Base-by-base conservation (phyloP, 257 asterid species). In the Penstemon barbatus region DNA sequence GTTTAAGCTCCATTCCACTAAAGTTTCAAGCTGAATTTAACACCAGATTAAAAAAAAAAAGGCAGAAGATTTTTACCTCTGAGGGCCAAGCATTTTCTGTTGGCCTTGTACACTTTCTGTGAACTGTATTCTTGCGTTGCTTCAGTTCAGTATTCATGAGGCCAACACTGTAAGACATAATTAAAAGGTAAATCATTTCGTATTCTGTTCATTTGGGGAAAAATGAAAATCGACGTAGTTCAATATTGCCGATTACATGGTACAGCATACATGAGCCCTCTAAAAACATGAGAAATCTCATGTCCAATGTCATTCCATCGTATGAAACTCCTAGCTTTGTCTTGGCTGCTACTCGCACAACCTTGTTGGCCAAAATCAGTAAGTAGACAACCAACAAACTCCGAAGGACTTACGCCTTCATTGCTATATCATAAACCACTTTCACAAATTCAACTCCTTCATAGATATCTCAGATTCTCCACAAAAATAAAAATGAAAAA, bases 71-170 rank as follows among this genome's bases (percentile, higher is more conserved):
- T 40, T 62, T 50, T 71, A 94, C 97, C 94, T 91, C 96, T 78
- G 91, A 96, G 1, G 99, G 99, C 2, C 72, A 84, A 50, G 82
- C 65, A 69, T 76, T 86, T 66, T 77, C 89, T 3, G 97, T 72
- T 8, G 84, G 92, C 63, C 63, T 89, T 1, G 80, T 66, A 71
- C 79, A 91, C 76, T 84, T 90, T 79, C 82, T 84, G 15, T 68
- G 90, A 68, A 81, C 84, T 10, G 67, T 78, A 60, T 66, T 69
- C 77, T 88, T 91, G 18, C 93, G 92, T 73, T 82, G 92, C 85
- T 87, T 94, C 74, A 91, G 36, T 76, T 91, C 97, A 57, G 87
- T 84, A 78, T 79, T 79, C 97, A 94, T 89, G 53, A 97, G 97
- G 68, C 99, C 99, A 81, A 87, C 65, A 97, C 99, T 94, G 85